These are phyloP conservation scores for Phytophthora pisi DNA, from an alignment of 352 stramenopile genomes.

Conservation along the genomic window DNA sequence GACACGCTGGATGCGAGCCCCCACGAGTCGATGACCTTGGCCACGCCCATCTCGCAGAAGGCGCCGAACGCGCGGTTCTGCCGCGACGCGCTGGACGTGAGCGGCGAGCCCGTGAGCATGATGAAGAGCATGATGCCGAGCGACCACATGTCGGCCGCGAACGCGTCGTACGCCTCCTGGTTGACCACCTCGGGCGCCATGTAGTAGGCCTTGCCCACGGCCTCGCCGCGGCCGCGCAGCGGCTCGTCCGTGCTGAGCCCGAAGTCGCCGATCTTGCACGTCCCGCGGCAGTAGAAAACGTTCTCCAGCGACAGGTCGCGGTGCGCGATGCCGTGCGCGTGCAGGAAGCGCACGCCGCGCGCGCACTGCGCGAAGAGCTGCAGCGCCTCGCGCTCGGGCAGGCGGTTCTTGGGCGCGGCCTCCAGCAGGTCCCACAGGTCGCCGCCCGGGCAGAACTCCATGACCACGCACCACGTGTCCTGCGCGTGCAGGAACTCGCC, in stretches of 20 bases:
- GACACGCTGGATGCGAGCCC: slow-evolving; percentile 38
- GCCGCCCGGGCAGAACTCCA: slow-evolving; percentile 57
- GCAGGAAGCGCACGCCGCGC: slow-evolving; percentile 42
- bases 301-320: slow-evolving; percentile 32
- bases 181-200: slow-evolving; percentile 40
- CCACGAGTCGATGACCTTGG: slow-evolving; percentile 54
- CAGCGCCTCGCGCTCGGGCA: slow-evolving; percentile 30
- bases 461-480: slow-evolving; percentile 54
- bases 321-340: slow-evolving; percentile 13
- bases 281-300: slow-evolving; percentile 38
- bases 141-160: slow-evolving; percentile 76
- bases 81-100: slow-evolving; percentile 34
- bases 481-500: slow-evolving; percentile 48
- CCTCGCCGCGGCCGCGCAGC: slow-evolving; percentile 23
- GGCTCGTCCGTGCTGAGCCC: slow-evolving; percentile 43
- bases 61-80: slow-evolving; percentile 45
- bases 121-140: slow-evolving; percentile 85
- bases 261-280: slow-evolving; percentile 65
- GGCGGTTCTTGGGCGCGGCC: slow-evolving; percentile 17
- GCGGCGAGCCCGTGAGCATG: slow-evolving; percentile 65
- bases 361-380: slow-evolving; percentile 40
- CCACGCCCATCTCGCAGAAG: slow-evolving; percentile 45
- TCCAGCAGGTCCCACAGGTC: slow-evolving; percentile 53
- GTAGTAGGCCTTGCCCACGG: slow-evolving; percentile 35
- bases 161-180: slow-evolving; percentile 43